A percentile compares a stretch with the other conserved stretches of the same genome.
These are phyloP conservation scores for Dicorynia guianensis DNA, from an alignment of 306 rosid genomes.

Conservation along the genomic window DNA sequence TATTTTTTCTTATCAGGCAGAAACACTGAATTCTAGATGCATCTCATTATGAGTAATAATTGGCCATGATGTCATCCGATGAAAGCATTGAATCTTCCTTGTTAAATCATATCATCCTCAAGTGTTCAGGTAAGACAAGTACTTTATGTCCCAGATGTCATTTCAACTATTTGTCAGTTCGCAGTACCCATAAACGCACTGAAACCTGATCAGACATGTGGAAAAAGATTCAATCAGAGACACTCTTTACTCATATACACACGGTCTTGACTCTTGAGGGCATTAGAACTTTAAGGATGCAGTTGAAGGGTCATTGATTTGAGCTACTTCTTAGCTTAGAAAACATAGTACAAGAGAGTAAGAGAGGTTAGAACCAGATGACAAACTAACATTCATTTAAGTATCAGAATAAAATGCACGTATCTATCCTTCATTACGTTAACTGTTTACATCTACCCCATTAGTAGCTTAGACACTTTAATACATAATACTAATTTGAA, in stretches of 20 bases:
- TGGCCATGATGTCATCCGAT: neutral
- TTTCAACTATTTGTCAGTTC: slow-evolving; percentile 21
- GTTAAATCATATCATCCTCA: neutral
- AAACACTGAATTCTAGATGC: slow-evolving; percentile 10
- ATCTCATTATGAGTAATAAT: neutral
- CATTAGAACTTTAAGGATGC: neutral
- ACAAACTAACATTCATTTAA: neutral
- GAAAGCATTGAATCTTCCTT: neutral
- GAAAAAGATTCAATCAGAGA: neutral
- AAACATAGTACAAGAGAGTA: neutral
- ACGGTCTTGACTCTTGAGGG: neutral
- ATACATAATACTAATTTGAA: neutral
- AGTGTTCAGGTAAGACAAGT: neutral
- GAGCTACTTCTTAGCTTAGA: neutral
- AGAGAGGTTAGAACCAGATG: neutral
- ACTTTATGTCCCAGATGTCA: slow-evolving; percentile 15
- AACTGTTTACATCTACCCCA: neutral
- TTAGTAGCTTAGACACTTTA: neutral
- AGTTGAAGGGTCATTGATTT: neutral
- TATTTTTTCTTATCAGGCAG: neutral
- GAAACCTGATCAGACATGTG: slow-evolving; percentile 11
- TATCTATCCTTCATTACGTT: neutral
- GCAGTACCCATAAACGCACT: neutral
- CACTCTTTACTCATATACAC: neutral
- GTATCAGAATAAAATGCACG: neutral